Evolutionary conservation across 208 protist species (phyloP).

Genomic region (Leishmania arabica): DNA sequence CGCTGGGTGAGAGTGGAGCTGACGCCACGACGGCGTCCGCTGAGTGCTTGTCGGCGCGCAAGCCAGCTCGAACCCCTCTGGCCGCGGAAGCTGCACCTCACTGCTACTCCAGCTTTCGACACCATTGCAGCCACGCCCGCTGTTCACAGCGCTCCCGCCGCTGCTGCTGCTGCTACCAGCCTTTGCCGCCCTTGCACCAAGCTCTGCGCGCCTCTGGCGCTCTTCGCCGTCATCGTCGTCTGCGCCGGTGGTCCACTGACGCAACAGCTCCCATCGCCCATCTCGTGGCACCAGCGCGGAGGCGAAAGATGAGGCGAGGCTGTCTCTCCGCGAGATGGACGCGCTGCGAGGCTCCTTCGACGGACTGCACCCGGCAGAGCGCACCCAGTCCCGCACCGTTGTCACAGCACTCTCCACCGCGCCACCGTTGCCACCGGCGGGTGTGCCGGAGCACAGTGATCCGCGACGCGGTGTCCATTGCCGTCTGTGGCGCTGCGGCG

Average conservation of each 20-base stretch:
- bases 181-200: not conserved
- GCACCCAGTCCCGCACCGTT: constrained; percentile 40
- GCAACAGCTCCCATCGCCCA: not conserved
- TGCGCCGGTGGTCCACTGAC: not conserved
- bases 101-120: not conserved
- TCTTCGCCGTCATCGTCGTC: constrained; percentile 1
- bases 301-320: constrained; percentile 33
- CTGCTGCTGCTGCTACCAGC: not conserved
- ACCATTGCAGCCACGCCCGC: not conserved
- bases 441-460: not conserved
- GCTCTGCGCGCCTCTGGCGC: not conserved
- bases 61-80: not conserved
- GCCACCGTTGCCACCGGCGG: not conserved
- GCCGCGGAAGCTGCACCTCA: not conserved
- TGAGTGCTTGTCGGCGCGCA: constrained; percentile 5
- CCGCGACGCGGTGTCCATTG: constrained; percentile 26
- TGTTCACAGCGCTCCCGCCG: not conserved
- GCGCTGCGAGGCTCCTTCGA: constrained; percentile 44
- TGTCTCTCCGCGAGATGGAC: constrained; percentile 41
- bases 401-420: not conserved
- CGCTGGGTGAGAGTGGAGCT: constrained; percentile 23
- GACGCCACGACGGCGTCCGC: constrained; percentile 26
- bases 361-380: constrained; percentile 27
- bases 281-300: constrained; percentile 24
- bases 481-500: constrained; percentile 13